Conservation (phyloP, 495 filamentous ascomycete genomes). For the Neurospora terricola region DNA sequence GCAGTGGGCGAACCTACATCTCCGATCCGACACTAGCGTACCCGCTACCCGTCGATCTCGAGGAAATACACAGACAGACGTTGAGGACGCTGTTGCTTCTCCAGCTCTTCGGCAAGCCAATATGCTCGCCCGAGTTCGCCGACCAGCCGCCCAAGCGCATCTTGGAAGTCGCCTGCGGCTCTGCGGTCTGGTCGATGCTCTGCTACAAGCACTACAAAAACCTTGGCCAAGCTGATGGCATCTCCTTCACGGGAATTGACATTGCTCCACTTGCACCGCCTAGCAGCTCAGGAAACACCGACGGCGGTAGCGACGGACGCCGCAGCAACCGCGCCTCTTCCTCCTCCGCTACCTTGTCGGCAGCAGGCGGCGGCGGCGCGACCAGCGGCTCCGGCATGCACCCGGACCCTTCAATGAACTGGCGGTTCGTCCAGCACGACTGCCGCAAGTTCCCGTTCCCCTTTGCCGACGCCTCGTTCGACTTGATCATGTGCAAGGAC, state of each 20-base stretch:
- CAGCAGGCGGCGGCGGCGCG: conserved; percentile 1
- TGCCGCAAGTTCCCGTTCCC: conserved; percentile 65
- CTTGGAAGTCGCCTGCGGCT: conserved; percentile 81
- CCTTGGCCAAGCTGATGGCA: conserved; percentile 41
- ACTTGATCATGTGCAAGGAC: conserved; percentile 86
- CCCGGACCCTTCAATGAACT: conserved; percentile 62
- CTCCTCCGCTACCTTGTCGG: neutral
- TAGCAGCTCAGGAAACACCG: neutral
- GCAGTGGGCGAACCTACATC: conserved; percentile 72
- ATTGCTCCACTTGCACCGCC: conserved; percentile 61
- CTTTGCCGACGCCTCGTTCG: conserved; percentile 75
- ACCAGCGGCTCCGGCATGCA: neutral
- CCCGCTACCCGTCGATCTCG: conserved; percentile 78
- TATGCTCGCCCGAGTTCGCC: conserved; percentile 58
- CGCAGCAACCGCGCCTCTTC: conserved; percentile 4
- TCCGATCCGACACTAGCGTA: conserved; percentile 67
- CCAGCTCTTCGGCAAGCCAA: conserved; percentile 68
- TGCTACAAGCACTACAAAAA: conserved; percentile 67
- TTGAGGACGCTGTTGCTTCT: conserved; percentile 73
- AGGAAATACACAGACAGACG: conserved; percentile 80
- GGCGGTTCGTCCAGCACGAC: conserved; percentile 84
- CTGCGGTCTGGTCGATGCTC: conserved; percentile 79
- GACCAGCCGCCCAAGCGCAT: conserved; percentile 63
- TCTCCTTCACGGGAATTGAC: conserved; percentile 78
- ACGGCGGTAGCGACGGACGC: neutral